Base-by-base conservation (phyloP, 2,329 filamentous ascomycete species). In the Phyllosticta citribraziliensis region DNA sequence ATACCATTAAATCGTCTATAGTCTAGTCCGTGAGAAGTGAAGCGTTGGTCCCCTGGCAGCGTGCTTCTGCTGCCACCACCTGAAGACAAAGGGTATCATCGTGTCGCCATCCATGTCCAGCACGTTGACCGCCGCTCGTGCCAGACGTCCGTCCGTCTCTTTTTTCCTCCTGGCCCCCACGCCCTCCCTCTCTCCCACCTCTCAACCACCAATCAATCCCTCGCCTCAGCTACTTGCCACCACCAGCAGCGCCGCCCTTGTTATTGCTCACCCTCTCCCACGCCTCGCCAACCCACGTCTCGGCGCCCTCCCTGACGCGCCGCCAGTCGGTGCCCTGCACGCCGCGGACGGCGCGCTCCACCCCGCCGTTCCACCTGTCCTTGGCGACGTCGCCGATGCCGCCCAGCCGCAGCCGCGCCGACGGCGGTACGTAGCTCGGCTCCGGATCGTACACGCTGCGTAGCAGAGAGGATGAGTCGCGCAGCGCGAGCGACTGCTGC, bases 301-400 rank as follows among this genome's bases (percentile, higher is more conserved):
- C 78, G 12, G 73, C 67, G 6, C 69, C 67, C 64, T 76, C 72
- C 55, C 76, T 68, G 57, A 73, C 70, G 50, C 67, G 71, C 57
- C 70, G 69, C 78, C 78, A 81, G 62, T 80, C 76, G 19, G 72
- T 74, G n/a, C 70, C 69, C 67, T 79, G 74, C 24, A 77, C 64
- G 60, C 69, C 74, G 68, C 70, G 67, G 58, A 80, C 73, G 27
- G 73, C 69, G 19, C 69, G 69, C 68, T 79, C 78, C 5, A 81
- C 65, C 62, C 77, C 74, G 25, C 73, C 66, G 64, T 81, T 81
- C 79, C 79, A 81, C 63, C 73, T 66, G 62, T 81, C 78, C 67
- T 80, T 80, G 19, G 76, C 76, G 60, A 74, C 77, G 67, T 80
- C 78, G 5, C 67, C 69, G 12, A 79, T 54, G 10, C 78, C 76